Evolutionary conservation across 768 basidiomycete species (phyloP).

Genomic region (Boletus eberwhitei): DNA sequence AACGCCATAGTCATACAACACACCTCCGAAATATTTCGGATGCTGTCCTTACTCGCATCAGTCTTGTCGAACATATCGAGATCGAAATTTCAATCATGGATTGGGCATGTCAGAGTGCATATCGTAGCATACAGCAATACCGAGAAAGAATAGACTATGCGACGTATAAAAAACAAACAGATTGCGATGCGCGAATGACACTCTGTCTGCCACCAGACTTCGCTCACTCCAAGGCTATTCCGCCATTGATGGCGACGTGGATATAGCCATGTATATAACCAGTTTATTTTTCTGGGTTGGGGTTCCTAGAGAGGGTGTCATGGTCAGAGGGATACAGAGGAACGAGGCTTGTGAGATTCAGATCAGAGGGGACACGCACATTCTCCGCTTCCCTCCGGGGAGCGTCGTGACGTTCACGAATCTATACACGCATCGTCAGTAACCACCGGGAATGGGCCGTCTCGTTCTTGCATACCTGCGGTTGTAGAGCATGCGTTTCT

Average conservation of each 20-base stretch:
- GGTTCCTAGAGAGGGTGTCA: slow-evolving; percentile 19
- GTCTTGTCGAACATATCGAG: background rate
- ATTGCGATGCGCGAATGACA: background rate
- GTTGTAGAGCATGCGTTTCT: slow-evolving; percentile 95
- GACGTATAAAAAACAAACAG: slow-evolving; percentile 9
- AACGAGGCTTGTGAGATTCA: slow-evolving; percentile 79
- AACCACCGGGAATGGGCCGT: background rate
- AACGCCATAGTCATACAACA: too few species aligned
- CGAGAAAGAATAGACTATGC: slow-evolving; percentile 5
- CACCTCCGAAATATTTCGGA: too few species aligned
- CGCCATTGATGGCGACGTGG: slow-evolving; percentile 10
- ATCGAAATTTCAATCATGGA: slow-evolving; percentile 2
- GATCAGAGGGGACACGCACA: slow-evolving; percentile 63
- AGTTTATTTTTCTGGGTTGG: slow-evolving; percentile 29
- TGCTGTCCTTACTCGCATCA: background rate
- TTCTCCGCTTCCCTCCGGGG: slow-evolving; percentile 91
- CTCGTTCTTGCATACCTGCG: slow-evolving; percentile 58
- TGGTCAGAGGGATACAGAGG: slow-evolving; percentile 32
- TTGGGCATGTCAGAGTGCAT: slow-evolving; percentile 24
- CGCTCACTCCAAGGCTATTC: slow-evolving; percentile 15
- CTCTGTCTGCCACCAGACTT: slow-evolving; percentile 6
- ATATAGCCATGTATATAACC: slow-evolving; percentile 4
- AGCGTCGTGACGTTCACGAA: slow-evolving; percentile 93
- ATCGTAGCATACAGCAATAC: slow-evolving; percentile 18
- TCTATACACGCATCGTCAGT: slow-evolving; percentile 36